Evolutionary conservation across 331 rosid genomes (phyloP).

Genomic region (Malus hybrid): DNA sequence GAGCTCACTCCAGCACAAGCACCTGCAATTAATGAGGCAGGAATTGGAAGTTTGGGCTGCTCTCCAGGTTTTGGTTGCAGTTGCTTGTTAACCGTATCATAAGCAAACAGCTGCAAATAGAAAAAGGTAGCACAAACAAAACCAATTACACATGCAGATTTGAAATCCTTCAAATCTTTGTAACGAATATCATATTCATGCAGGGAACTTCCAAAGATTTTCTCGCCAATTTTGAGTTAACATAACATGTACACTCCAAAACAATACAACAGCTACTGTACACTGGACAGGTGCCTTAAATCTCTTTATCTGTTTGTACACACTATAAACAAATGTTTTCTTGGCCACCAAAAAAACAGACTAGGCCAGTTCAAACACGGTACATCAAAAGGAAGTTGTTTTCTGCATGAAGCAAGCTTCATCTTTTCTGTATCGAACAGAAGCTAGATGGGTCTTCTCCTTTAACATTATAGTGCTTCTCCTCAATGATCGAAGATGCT

Average conservation of each 20-base stretch:
- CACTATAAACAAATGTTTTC: neutral
- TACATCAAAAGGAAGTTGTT: neutral
- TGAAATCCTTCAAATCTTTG: neutral
- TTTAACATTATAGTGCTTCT: neutral
- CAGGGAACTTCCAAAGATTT: neutral
- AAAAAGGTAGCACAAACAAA: conserved; percentile 13
- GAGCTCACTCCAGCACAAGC: conserved; percentile 99
- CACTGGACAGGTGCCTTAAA: neutral
- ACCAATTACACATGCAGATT: neutral
- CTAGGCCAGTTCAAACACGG: neutral
- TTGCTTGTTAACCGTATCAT: conserved; percentile 83
- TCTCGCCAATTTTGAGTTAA: neutral
- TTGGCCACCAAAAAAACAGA: neutral
- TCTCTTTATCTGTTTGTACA: neutral
- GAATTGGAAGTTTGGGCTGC: conserved; percentile 58
- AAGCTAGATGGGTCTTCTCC: neutral
- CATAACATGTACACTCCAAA: neutral
- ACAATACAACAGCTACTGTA: neutral
- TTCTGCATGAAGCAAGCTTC: neutral
- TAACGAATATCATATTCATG: neutral
- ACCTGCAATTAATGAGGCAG: conserved; percentile 90
- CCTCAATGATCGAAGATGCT: neutral
- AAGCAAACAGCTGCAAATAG: conserved; percentile 77
- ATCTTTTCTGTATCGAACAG: neutral
- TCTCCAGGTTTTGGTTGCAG: conserved; percentile 78